Evolutionary conservation across 140 eudicot genomes (phyloP), one percentile per base, ranked within the genome.

Genomic region (Flaveria floridana): DNA sequence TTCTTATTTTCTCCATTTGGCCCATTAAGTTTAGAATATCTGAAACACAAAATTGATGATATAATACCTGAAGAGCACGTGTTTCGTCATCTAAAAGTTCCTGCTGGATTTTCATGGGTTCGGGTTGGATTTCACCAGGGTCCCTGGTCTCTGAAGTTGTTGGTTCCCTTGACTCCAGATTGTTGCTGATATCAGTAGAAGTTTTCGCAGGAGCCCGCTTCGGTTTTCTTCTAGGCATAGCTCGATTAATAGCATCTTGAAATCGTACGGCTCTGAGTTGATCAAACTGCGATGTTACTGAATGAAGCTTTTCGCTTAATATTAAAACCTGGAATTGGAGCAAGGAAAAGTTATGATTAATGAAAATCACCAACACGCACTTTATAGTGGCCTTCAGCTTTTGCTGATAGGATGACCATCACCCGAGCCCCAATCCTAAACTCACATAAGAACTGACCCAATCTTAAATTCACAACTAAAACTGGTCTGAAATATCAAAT

Each of bases 71-170:
- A 72, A 94, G 97, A 28, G 95, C 90, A 70, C 93, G 96, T 2
- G 97, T 94, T 76, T 91, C 99, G 50, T 94, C 96, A 77, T 94
- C 97, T 77, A 90, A 78, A 77, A 90, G 86, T 76, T 94, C 96
- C 68, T 90, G 90, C 78, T 94, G 99, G 56, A 88, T 77, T 80
- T 85, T 85, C 65, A 77, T 63, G 76, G 99, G 92, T 80, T 86
- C 87, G 13, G 89, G 74, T 77, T 83, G 89, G 78, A 80, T 55
- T 72, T 82, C 90, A 79, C 80, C 80, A 65, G 75, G 56, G 65
- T 85, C 91, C 86, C 86, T 69, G 37, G 75, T 85, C 59, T 86
- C 87, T 10, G 82, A 77, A 82, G 57, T 75, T 19, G 79, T 77
- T 14, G 75, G 65, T 20, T 81, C 86, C 48, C 71, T 67, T 13